Evolutionary conservation across 176 grass and related monocot species (phyloP).

Genomic region (Aegilops tauschii): DNA sequence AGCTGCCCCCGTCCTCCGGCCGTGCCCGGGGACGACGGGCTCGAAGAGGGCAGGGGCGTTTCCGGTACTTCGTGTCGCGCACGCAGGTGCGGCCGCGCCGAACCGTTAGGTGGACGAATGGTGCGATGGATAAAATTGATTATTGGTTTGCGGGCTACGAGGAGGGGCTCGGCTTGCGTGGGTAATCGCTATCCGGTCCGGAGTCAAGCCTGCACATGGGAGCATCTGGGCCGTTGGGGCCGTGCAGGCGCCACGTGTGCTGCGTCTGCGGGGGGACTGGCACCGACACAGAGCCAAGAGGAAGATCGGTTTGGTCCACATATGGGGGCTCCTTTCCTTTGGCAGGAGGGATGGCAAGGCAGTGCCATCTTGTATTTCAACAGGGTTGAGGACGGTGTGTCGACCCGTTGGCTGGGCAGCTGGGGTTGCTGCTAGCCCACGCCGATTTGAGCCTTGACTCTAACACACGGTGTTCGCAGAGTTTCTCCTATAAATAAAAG

Average conservation of each 20-base stretch:
- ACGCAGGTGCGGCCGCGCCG: constrained; percentile 3
- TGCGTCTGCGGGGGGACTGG: not conserved
- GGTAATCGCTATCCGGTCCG: too few species aligned
- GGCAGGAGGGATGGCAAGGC: not conserved
- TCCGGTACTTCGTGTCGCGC: not conserved
- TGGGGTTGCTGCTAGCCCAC: too few species aligned
- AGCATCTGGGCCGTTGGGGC: not conserved
- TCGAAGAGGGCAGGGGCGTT: not conserved
- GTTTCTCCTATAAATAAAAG: too few species aligned
- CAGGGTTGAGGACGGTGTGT: too few species aligned
- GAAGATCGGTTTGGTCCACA: not conserved
- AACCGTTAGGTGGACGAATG: constrained; percentile 6
- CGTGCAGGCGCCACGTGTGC: not conserved
- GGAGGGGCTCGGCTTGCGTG: too few species aligned
- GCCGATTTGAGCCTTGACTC: too few species aligned
- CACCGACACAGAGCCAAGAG: not conserved
- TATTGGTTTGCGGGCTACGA: not conserved
- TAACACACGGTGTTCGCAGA: too few species aligned
- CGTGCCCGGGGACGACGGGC: not conserved
- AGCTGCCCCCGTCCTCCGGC: not conserved
- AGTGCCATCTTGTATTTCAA: not conserved
- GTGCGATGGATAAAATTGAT: too few species aligned
- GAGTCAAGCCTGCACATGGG: constrained; percentile 40
- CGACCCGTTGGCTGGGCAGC: too few species aligned
- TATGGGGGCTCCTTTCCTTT: too few species aligned